Percentiles rank a stretch among this genome's conserved stretches.
Conservation (phyloP, 371 early-diverging fungal genomes). For the Mucor ambiguus region DNA sequence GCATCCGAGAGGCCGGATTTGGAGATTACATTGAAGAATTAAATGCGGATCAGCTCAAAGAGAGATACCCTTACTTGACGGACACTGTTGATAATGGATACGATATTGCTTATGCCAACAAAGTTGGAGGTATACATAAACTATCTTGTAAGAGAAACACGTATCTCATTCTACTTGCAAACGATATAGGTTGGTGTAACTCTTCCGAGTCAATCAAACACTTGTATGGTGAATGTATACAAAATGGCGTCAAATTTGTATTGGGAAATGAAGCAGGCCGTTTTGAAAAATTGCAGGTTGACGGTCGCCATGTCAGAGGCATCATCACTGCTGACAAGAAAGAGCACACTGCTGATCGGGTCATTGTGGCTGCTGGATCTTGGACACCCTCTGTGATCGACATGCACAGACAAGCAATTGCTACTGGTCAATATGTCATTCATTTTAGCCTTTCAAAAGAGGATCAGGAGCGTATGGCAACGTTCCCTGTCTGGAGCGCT, state of each 20-base stretch:
- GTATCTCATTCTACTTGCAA: neutral
- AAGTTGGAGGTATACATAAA: constrained; percentile 26
- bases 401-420: constrained; percentile 31
- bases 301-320: constrained; percentile 32
- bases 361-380: constrained; percentile 55
- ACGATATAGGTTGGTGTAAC: constrained; percentile 37
- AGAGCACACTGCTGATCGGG: constrained; percentile 33
- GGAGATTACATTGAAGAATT: constrained; percentile 35
- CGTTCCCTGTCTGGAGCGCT: constrained; percentile 49
- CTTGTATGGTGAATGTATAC: constrained; percentile 31
- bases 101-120: constrained; percentile 38
- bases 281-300: constrained; percentile 17
- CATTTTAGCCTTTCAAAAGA: constrained; percentile 36
- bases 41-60: constrained; percentile 22
- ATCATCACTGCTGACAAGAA: constrained; percentile 44
- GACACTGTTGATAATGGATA: constrained; percentile 34
- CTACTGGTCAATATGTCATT: constrained; percentile 55
- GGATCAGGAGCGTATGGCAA: neutral
- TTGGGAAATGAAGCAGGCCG: constrained; percentile 32
- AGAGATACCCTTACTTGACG: constrained; percentile 34
- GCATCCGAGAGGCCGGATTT: constrained; percentile 38
- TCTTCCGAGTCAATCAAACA: constrained; percentile 36
- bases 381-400: constrained; percentile 57
- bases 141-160: neutral
- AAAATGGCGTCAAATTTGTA: constrained; percentile 42